These are phyloP conservation scores for Sporothrix globosa DNA, from an alignment of 2,329 filamentous ascomycete species.

Conservation along the genomic window DNA sequence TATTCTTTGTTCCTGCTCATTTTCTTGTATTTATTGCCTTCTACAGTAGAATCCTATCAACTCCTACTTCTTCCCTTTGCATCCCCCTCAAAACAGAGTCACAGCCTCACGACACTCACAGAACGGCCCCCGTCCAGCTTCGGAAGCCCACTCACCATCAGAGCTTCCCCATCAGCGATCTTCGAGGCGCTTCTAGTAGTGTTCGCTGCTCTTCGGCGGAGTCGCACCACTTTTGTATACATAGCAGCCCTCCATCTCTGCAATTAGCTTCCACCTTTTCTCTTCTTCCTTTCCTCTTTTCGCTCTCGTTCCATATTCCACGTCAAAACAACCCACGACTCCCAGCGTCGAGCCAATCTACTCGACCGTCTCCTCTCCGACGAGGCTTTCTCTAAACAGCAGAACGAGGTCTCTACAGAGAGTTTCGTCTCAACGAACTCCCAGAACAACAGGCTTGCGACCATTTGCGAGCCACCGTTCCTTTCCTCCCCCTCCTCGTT, in stretches of 20 bases:
- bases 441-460: background rate
- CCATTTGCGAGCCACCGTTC: background rate
- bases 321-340: background rate
- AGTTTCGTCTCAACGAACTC: background rate
- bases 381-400: background rate
- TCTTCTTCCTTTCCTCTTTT: background rate
- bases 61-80: background rate
- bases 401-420: background rate
- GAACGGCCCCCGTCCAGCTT: slow-evolving; percentile 19
- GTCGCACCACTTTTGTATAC: slow-evolving; percentile 33
- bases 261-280: slow-evolving; percentile 30
- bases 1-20: slow-evolving; percentile 17
- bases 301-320: background rate
- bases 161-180: slow-evolving; percentile 1
- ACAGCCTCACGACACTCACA: slow-evolving; percentile 19
- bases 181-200: slow-evolving; percentile 34
- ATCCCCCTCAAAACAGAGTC: background rate
- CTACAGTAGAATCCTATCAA: background rate
- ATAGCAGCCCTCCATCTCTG: slow-evolving; percentile 20
- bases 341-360: background rate
- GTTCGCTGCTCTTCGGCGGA: slow-evolving; percentile 12
- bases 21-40: slow-evolving; percentile 29
- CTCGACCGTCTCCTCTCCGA: slow-evolving; percentile 3
- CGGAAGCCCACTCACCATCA: background rate
- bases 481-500: slow-evolving; percentile 10